A percentile compares a stretch with the other conserved stretches of the same genome.
Evolutionary conservation across 768 basidiomycete species (phyloP).

Genomic region (Rhodosporidiobolus sp.): DNA sequence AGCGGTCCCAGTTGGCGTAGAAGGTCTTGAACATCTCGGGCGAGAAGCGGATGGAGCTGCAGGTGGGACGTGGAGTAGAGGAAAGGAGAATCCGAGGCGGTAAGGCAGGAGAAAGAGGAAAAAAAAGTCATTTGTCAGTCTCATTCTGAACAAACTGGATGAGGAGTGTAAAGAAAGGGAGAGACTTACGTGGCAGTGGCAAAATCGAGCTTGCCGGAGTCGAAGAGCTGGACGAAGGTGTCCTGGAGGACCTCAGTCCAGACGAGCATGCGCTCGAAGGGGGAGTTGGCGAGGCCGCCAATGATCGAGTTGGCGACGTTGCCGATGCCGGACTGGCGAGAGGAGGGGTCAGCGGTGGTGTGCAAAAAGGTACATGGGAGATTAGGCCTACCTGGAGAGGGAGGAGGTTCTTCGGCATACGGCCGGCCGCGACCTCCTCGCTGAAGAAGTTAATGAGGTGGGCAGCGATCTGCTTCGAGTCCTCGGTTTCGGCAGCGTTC

Average conservation of each 20-base stretch:
- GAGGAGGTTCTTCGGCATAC: constrained; percentile 42
- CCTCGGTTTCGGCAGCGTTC: constrained; percentile 42
- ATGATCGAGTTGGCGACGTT: constrained; percentile 46
- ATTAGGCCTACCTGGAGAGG: constrained; percentile 40
- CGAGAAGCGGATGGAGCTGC: constrained; percentile 45
- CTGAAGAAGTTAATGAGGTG: constrained; percentile 45
- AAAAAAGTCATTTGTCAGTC: too few species aligned
- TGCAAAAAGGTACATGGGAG: not conserved
- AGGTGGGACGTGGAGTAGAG: not conserved
- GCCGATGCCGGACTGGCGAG: constrained; percentile 41
- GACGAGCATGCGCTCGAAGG: constrained; percentile 43
- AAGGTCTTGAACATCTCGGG: constrained; percentile 42
- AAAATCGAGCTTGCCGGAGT: constrained; percentile 49
- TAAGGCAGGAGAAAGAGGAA: too few species aligned
- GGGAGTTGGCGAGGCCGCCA: constrained; percentile 38
- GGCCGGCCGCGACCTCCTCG: constrained; percentile 43
- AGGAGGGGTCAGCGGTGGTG: not conserved
- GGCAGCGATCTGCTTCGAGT: constrained; percentile 38
- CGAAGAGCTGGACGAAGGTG: constrained; percentile 49
- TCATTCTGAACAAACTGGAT: too few species aligned
- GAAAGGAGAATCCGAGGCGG: too few species aligned
- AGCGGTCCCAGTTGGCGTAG: constrained; percentile 39
- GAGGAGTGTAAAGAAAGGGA: not conserved
- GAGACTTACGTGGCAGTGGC: constrained; percentile 47
- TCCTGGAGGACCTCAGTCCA: constrained; percentile 46